A percentile compares a stretch with the other conserved stretches of the same genome.
Evolutionary conservation across 345 rosid genomes (phyloP).

Genomic region (Salix brachista): DNA sequence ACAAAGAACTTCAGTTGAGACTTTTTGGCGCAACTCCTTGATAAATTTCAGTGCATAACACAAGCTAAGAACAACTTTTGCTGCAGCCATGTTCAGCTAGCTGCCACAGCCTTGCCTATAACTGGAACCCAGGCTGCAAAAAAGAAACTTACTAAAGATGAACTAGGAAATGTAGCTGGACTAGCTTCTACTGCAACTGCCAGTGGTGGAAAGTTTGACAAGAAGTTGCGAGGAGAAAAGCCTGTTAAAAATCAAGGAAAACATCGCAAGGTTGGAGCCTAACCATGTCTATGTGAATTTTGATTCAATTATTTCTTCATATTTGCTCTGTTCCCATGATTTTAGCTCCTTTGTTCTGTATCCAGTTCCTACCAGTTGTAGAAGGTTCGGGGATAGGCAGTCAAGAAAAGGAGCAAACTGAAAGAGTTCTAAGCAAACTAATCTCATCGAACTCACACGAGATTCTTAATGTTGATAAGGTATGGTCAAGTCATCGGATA

Average conservation of each 20-base stretch:
- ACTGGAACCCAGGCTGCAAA: slow-evolving; percentile 67
- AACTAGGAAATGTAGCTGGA: slow-evolving; percentile 76
- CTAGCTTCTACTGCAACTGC: slow-evolving; percentile 84
- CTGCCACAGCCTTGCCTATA: slow-evolving; percentile 81
- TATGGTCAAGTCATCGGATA: slow-evolving; percentile 17
- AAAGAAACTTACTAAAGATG: slow-evolving; percentile 64
- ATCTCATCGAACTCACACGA: slow-evolving; percentile 83
- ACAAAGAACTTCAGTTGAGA: background rate
- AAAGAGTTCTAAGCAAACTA: slow-evolving; percentile 69
- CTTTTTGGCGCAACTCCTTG: background rate
- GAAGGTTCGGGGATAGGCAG: slow-evolving; percentile 52
- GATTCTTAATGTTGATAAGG: slow-evolving; percentile 80
- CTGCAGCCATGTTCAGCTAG: slow-evolving; percentile 84
- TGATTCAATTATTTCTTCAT: background rate
- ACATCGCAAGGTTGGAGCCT: slow-evolving; percentile 65
- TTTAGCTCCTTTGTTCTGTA: background rate
- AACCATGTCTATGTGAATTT: background rate
- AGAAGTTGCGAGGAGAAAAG: slow-evolving; percentile 78
- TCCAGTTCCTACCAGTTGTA: slow-evolving; percentile 80
- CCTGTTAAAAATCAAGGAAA: slow-evolving; percentile 72
- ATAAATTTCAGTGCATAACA: background rate
- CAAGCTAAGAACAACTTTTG: slow-evolving; percentile 2
- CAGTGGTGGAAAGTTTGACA: slow-evolving; percentile 96
- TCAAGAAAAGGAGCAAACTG: slow-evolving; percentile 74
- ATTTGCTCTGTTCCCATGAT: background rate